Evolutionary conservation across 2,329 filamentous ascomycete genomes (phyloP).

Genomic region (Monilinia aucupariae): DNA sequence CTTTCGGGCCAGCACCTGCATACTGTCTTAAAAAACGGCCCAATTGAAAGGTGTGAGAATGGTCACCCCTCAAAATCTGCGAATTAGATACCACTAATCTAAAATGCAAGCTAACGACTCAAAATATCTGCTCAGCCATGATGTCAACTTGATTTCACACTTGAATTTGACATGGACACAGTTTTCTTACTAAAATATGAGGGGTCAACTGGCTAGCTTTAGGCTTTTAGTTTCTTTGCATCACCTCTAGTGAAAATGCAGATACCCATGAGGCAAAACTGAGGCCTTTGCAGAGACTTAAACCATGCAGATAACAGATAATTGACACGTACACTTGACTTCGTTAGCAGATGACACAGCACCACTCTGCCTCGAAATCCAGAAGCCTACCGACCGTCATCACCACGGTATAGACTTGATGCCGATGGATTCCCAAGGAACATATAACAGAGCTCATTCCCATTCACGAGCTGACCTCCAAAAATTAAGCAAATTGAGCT

Average conservation of each 20-base stretch:
- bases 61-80: not conserved
- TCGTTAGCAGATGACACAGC: not conserved
- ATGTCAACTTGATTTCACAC: not conserved
- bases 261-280: not conserved
- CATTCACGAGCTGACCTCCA: not conserved
- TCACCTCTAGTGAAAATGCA: not conserved
- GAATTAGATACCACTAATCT: not conserved
- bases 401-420: not conserved
- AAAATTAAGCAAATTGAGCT: not conserved
- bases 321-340: not conserved
- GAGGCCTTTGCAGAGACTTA: not conserved
- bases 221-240: not conserved
- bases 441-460: not conserved
- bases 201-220: not conserved
- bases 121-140: not conserved
- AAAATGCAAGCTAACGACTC: not conserved
- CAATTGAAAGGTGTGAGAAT: not conserved
- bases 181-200: not conserved
- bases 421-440: no score
- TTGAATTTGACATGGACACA: not conserved
- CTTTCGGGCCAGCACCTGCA: not conserved
- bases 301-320: not conserved
- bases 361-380: not conserved
- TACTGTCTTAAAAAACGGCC: not conserved
- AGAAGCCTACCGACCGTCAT: not conserved